Conservation (phyloP, 2,329 filamentous ascomycete species). For the Verticillium nubilum region DNA sequence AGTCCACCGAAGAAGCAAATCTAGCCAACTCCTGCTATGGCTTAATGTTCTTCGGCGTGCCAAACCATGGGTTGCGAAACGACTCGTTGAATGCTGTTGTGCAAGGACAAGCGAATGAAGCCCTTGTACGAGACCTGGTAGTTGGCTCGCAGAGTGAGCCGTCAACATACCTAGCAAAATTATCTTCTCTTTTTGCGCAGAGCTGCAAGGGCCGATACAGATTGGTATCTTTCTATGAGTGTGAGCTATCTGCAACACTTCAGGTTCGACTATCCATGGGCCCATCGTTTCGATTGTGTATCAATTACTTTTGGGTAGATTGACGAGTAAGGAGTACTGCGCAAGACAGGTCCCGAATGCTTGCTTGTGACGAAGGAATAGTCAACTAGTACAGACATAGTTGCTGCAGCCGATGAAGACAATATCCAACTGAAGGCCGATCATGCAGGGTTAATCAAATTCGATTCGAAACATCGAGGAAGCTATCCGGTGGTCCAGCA, state of each 20-base stretch:
- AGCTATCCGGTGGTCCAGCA: background rate
- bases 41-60: conserved; percentile 21
- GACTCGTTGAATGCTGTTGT: conserved; percentile 14
- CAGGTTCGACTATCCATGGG: conserved; percentile 3
- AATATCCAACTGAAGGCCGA: conserved; percentile 15
- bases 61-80: conserved; percentile 19
- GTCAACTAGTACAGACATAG: conserved; percentile 15
- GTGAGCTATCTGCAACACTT: conserved; percentile 12
- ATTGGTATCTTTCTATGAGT: conserved; percentile 15
- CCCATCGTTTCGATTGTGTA: background rate
- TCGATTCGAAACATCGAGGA: background rate
- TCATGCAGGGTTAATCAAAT: conserved; percentile 20
- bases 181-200: conserved; percentile 14
- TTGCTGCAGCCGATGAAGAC: conserved; percentile 9
- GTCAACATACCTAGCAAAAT: conserved; percentile 13
- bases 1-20: background rate
- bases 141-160: conserved; percentile 15
- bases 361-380: conserved; percentile 18
- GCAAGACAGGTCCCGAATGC: background rate
- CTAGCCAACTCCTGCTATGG: conserved; percentile 14
- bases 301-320: background rate
- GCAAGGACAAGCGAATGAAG: conserved; percentile 16
- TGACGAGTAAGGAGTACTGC: background rate
- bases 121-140: conserved; percentile 12
- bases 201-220: conserved; percentile 11